Evolutionary conservation across 1,284 basidiomycete species (phyloP), one percentile per base, ranked within the genome.

Genomic region (Sporisorium iseilematis-ciliati): DNA sequence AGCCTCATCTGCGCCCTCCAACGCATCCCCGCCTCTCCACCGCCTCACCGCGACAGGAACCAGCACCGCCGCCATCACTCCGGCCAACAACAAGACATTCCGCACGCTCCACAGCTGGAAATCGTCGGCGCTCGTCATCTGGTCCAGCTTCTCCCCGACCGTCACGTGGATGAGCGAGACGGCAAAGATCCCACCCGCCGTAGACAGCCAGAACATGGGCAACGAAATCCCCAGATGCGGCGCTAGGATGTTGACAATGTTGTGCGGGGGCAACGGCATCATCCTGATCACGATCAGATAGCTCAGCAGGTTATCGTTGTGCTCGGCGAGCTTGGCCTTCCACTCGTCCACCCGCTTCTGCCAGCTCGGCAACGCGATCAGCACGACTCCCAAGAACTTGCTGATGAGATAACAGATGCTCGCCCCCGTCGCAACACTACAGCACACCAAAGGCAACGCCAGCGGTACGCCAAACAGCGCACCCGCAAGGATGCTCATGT

Each of bases 121-220:
- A 85, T 97, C 95, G 42, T 90, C 92, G 0, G 95, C 89, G 42
- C 90, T 91, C 4, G 95, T 95, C 94, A 99, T 97, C 73, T 95
- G 91, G 79, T 97, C 95, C 31, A 99, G 88, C 51, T 86, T 85
- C 43, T 93, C 92, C 2, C 96, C 96, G 74, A 99, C 96, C 14
- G 94, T 95, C 0, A 93, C 94, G 85, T 99, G 96, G 81, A 99
- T 98, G 71, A 96, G 92, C 0, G 91, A 91, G 41, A 95, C 92
- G 49, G 95, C 95, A 57, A 95, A 89, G 77, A 97, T 94, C 31
- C 95, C 96, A 35, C 97, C 88, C 86, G 92, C 94, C 0, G 94
- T 95, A 77, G 91, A 92, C 55, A 90, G 87, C 95, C 95, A 99
- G 86, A 99, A 99, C 0, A 92, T 89, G 20, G 91, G 85, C 55